phyloP scores from a whole-genome alignment of 345 rosid genomes.

The Cochlearia excelsa region DNA sequence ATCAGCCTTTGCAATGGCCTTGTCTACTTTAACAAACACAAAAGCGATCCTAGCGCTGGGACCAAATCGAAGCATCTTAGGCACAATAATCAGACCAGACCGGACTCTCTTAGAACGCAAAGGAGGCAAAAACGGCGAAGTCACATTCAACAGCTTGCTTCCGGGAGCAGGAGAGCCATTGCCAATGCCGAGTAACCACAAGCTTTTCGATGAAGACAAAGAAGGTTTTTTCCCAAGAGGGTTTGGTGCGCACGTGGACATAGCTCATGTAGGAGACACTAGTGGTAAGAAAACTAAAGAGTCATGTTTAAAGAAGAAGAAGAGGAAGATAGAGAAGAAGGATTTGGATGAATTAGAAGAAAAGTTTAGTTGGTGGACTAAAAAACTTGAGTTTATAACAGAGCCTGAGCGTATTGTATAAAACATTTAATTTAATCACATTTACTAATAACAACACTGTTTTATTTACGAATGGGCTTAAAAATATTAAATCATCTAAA shows the following conservation, averaged over 20 bases:
- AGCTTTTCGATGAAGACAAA: conserved; percentile 63
- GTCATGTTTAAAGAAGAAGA: conserved; percentile 45
- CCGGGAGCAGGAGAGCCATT: conserved; percentile 85
- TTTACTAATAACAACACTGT: too few relatives aligned
- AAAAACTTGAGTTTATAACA: too few relatives aligned
- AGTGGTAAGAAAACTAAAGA: conserved; percentile 56
- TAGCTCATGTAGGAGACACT: conserved; percentile 33
- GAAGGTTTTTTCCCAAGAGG: conserved; percentile 76
- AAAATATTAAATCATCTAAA: too few relatives aligned
- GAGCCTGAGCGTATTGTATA: too few relatives aligned
- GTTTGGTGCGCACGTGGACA: conserved; percentile 31
- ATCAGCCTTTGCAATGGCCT: conserved; percentile 93
- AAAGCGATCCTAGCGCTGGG: conserved; percentile 57
- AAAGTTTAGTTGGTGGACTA: conserved; percentile 1
- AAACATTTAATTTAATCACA: too few relatives aligned
- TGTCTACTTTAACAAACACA: conserved; percentile 63
- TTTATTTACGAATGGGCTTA: too few relatives aligned
- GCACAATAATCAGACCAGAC: conserved; percentile 87
- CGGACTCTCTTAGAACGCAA: conserved; percentile 63
- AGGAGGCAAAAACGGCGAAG: conserved; percentile 67
- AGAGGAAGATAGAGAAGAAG: conserved; percentile 32
- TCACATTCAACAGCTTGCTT: conserved; percentile 67
- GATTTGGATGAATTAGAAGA: conserved; percentile 28
- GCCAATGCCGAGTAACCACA: conserved; percentile 36
- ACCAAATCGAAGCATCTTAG: conserved; percentile 77